Evolutionary conservation across 2,329 filamentous ascomycete species (phyloP), one percentile per base, ranked within the genome.

Genomic region (Albophoma yamanashiensis): DNA sequence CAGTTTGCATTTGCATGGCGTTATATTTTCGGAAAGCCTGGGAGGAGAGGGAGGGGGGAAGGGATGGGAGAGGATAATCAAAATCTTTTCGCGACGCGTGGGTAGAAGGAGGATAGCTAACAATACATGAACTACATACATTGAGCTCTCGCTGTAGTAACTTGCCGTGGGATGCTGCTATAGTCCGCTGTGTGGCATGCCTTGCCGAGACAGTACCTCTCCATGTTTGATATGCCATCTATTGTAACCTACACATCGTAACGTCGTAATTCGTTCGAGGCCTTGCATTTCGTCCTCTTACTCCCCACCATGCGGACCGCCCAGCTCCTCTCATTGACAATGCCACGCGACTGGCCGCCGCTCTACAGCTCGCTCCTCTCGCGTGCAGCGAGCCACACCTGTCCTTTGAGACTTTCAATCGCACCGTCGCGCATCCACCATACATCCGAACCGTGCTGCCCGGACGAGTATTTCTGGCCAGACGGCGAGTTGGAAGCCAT

Each of bases 381-480:
- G 45, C 75, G 70, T 3, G 76, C 77, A 22, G 76, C 77, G 59
- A 84, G 72, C 78, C 81, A 84, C 0, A 82, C 76, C 64, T 73
- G 77, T 0, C 82, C 81, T 70, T 83, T 84, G 55, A 85, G 68
- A 43, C 74, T 73, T 67, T 85, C 82, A 17, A 85, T 75, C 7
- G 80, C 77, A 45, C 79, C 79, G 58, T 83, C 80, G 57, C 78
- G 70, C 68, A 85, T 73, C 82, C 82, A 85, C 74, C 82, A 84
- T 2, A 74, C 70, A 7, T 68, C 70, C 60, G 74, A 73, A 6
- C 62, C 62, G 11, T 63, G 64, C 25, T 66, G 66, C 17, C 66
- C 60, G 3, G 65, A n/a, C 17, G 63, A 22, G 31, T 11, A 2
- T 22, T n/a, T 7, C 50, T 15, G 31, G 31, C 50, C 31, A 22